A percentile compares a stretch with the other conserved stretches of the same genome.
Conservation (phyloP, 2,329 filamentous ascomycete genomes). For the Apiospora koreana region DNA sequence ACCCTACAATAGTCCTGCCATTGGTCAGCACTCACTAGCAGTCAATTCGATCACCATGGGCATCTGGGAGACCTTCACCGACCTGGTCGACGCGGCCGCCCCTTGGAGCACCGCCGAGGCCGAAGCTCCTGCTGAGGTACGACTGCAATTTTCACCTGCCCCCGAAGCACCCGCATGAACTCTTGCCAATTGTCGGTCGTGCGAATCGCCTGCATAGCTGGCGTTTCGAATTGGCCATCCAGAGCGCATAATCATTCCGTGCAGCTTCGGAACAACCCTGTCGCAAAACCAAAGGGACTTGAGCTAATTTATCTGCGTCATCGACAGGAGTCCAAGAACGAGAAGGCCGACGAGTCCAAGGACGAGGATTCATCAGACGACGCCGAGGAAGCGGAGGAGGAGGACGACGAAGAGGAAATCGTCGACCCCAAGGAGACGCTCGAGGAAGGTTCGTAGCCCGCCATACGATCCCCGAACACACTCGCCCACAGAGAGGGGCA, state of each 20-base stretch:
- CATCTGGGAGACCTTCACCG: slow-evolving; percentile 66
- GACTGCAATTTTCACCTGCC: slow-evolving; percentile 20
- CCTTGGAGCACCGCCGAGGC: slow-evolving; percentile 67
- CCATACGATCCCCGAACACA: slow-evolving; percentile 10
- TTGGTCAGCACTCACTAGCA: slow-evolving; percentile 36
- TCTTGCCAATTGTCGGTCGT: background rate
- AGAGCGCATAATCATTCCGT: background rate
- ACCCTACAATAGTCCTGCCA: slow-evolving; percentile 39
- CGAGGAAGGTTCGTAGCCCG: slow-evolving; percentile 77
- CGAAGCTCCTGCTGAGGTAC: slow-evolving; percentile 65
- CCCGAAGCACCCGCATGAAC: slow-evolving; percentile 9
- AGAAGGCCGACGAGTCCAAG: slow-evolving; percentile 46
- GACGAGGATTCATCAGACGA: slow-evolving; percentile 38
- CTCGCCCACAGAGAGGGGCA: background rate
- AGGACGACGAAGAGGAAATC: slow-evolving; percentile 78
- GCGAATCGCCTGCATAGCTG: background rate
- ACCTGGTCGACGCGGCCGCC: slow-evolving; percentile 65
- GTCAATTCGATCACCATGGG: slow-evolving; percentile 55
- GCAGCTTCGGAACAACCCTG: background rate
- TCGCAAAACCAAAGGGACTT: background rate
- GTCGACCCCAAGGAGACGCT: slow-evolving; percentile 85
- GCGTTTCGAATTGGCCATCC: background rate
- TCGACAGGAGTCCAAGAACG: slow-evolving; percentile 24
- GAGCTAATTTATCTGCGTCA: slow-evolving; percentile 13
- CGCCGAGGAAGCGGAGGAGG: slow-evolving; percentile 59